A percentile compares a stretch with the other conserved stretches of the same genome.
phyloP scores from a whole-genome alignment of 1,284 basidiomycete species.

The Malassezia caprae region DNA sequence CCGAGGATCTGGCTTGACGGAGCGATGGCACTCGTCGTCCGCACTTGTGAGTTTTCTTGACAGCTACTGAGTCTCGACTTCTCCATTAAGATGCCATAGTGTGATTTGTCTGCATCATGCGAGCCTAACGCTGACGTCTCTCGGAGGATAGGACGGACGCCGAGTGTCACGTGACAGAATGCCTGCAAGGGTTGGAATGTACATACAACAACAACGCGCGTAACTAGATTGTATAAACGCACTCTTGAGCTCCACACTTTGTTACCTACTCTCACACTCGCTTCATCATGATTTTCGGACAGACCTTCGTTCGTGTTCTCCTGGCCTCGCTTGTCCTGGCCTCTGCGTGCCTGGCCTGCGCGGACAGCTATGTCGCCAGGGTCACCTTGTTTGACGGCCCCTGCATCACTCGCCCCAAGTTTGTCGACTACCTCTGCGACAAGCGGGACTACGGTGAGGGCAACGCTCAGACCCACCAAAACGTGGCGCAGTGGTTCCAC shows the following conservation, averaged over 20 bases:
- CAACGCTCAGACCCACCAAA: background rate
- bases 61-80: no score
- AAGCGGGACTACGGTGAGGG: background rate
- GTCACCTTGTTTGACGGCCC: background rate
- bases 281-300: background rate
- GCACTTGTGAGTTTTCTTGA: no score
- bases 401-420: background rate
- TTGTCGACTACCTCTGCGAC: background rate
- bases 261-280: background rate
- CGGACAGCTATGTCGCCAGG: background rate
- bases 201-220: background rate
- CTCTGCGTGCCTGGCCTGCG: background rate
- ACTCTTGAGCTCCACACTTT: background rate
- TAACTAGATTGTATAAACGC: background rate
- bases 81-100: no score
- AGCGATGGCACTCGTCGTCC: no score
- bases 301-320: background rate
- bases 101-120: no score
- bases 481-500: background rate
- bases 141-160: background rate
- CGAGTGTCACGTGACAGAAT: background rate
- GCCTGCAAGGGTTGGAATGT: background rate
- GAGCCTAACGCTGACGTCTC: no score
- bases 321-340: background rate
- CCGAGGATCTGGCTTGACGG: no score